phyloP scores from a whole-genome alignment of 768 basidiomycete species.

The Phaffia australis region DNA sequence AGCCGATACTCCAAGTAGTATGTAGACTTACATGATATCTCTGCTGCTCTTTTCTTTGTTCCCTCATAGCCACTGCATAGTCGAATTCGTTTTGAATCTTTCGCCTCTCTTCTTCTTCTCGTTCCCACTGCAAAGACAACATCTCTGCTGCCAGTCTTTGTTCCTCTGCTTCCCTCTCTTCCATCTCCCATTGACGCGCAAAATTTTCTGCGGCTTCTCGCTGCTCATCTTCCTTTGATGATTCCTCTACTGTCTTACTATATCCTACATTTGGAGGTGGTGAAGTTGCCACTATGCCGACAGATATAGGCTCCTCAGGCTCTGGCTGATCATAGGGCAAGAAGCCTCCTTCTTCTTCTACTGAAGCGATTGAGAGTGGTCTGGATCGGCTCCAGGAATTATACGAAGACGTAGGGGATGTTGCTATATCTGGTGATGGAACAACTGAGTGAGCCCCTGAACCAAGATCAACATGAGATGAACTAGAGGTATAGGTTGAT shows the following conservation, averaged over 20 bases:
- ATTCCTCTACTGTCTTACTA: conserved; percentile 14
- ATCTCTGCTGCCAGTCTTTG: conserved; percentile 26
- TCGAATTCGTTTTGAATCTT: conserved; percentile 33
- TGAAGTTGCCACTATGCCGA: neutral
- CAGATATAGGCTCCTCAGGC: too few species aligned
- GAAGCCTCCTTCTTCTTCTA: too few species aligned
- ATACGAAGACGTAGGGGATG: too few species aligned
- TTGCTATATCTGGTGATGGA: too few species aligned
- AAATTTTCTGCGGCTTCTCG: conserved; percentile 26
- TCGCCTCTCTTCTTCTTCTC: conserved; percentile 34
- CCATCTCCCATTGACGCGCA: conserved; percentile 30
- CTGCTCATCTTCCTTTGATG: conserved; percentile 21
- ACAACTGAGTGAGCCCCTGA: too few species aligned
- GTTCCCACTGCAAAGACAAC: conserved; percentile 28
- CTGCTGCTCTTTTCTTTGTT: conserved; percentile 37
- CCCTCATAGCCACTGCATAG: conserved; percentile 33
- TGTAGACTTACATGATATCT: conserved; percentile 32
- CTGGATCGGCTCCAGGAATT: too few species aligned
- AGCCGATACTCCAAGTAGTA: neutral
- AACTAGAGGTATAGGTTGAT: too few species aligned
- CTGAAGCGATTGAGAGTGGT: too few species aligned
- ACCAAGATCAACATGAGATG: too few species aligned
- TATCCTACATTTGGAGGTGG: conserved; percentile 20
- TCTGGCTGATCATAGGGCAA: too few species aligned
- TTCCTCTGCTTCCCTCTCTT: conserved; percentile 27